Conservation (phyloP, 805 yeast genomes). For the Wickerhamiella slavikovae region DNA sequence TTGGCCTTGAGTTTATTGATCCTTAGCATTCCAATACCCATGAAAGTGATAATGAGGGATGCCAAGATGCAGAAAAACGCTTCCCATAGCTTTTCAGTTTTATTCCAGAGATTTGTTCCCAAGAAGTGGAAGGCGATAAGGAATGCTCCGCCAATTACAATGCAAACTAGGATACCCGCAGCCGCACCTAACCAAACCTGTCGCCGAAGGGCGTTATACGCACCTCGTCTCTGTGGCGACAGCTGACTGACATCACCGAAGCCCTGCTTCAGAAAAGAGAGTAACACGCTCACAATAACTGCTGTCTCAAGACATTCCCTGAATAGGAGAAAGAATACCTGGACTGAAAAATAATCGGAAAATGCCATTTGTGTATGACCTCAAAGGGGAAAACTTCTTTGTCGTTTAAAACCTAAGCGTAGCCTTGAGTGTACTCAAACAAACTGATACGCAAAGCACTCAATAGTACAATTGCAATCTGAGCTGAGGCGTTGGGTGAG, state of each 20-base stretch:
- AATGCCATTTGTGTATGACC: background rate
- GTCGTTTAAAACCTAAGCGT: no score
- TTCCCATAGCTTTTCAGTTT: slow-evolving; percentile 79
- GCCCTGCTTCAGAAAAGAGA: slow-evolving; percentile 73
- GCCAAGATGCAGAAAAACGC: slow-evolving; percentile 65
- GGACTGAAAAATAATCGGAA: slow-evolving; percentile 32
- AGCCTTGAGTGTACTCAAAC: no score
- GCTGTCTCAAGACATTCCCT: slow-evolving; percentile 83
- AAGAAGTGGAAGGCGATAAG: slow-evolving; percentile 49
- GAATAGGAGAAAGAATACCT: slow-evolving; percentile 73
- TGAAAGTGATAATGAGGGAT: slow-evolving; percentile 54
- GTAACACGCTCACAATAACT: slow-evolving; percentile 62
- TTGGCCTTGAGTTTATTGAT: slow-evolving; percentile 66
- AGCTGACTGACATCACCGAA: slow-evolving; percentile 24
- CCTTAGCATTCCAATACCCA: slow-evolving; percentile 71
- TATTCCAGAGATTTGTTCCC: slow-evolving; percentile 73
- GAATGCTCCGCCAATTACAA: slow-evolving; percentile 52
- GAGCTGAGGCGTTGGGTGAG: no score
- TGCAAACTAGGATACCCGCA: slow-evolving; percentile 46
- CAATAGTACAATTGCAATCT: no score
- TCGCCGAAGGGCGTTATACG: slow-evolving; percentile 28
- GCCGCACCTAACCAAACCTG: slow-evolving; percentile 76
- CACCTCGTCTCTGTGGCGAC: slow-evolving; percentile 5
- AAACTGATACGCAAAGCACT: no score
- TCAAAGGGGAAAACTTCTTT: background rate